These are phyloP conservation scores for Sporothrix mexicana DNA, from an alignment of 2,329 filamentous ascomycete species.

Conservation along the genomic window DNA sequence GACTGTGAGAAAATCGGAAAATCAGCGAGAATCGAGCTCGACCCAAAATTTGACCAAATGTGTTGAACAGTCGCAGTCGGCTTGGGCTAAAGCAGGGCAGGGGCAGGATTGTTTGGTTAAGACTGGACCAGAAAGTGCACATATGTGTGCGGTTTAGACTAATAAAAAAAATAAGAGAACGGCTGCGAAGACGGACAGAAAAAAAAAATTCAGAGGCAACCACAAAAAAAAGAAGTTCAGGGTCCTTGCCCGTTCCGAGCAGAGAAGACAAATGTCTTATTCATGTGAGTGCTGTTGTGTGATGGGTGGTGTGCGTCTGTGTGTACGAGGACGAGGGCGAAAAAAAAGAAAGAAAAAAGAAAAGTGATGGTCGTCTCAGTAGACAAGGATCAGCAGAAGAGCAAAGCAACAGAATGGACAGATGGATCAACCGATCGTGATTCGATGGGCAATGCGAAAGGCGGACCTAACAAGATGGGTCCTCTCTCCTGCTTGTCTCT, in stretches of 20 bases:
- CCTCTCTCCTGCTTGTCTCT: not conserved
- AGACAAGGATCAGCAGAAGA: slow-evolving; percentile 20
- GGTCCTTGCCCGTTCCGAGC: slow-evolving; percentile 9
- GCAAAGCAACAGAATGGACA: slow-evolving; percentile 1
- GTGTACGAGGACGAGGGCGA: slow-evolving; percentile 1
- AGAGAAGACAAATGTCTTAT: slow-evolving; percentile 8
- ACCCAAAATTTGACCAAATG: not conserved
- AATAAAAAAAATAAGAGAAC: not conserved
- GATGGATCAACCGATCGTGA: not conserved
- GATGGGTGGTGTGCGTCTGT: slow-evolving; percentile 8
- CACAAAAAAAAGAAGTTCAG: slow-evolving; percentile 4
- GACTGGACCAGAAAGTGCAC: not conserved
- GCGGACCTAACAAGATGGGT: slow-evolving; percentile 2
- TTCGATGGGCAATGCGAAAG: slow-evolving; percentile 1
- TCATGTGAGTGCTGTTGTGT: slow-evolving; percentile 16
- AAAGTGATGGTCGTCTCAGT: slow-evolving; percentile 2
- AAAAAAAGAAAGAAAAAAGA: not conserved
- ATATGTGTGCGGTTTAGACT: not conserved
- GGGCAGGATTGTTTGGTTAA: not conserved
- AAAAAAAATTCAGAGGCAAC: not conserved
- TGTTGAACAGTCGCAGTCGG: not conserved
- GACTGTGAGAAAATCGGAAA: not conserved
- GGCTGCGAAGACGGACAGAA: not conserved
- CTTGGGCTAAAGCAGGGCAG: not conserved
- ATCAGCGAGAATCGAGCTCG: slow-evolving; percentile 3